Percentiles rank a stretch among this genome's conserved stretches.
These are phyloP conservation scores for Nigrospora sphaerica DNA, from an alignment of 2,329 filamentous ascomycete genomes.

Conservation along the genomic window DNA sequence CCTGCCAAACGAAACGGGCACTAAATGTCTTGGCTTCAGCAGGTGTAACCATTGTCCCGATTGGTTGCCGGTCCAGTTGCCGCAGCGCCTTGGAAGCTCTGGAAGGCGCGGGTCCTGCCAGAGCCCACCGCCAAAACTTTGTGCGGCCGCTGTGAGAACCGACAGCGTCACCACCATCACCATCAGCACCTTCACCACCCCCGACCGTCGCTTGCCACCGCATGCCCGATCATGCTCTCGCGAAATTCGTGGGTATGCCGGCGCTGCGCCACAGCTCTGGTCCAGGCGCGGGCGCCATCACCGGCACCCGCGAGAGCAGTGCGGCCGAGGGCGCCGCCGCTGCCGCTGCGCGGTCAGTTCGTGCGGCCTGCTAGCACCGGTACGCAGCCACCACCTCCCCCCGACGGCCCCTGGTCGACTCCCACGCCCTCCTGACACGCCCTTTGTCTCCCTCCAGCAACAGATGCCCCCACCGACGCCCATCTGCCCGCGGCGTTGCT, in stretches of 20 bases:
- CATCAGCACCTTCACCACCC: too few species aligned
- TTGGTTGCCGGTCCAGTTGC: too few species aligned
- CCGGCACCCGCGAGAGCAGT: slow-evolving; percentile 1
- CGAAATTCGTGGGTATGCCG: slow-evolving; percentile 40
- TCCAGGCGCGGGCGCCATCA: slow-evolving; percentile 12
- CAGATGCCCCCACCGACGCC: slow-evolving; percentile 16
- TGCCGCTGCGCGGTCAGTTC: slow-evolving; percentile 15
- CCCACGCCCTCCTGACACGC: neutral
- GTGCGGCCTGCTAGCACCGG: slow-evolving; percentile 38
- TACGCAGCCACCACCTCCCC: slow-evolving; percentile 13
- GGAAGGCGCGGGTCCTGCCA: too few species aligned
- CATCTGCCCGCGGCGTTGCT: slow-evolving; percentile 48
- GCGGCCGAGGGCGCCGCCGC: slow-evolving; percentile 23
- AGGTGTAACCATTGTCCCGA: too few species aligned
- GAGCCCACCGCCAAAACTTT: too few species aligned
- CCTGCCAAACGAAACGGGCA: too few species aligned
- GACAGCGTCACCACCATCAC: too few species aligned
- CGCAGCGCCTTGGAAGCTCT: too few species aligned
- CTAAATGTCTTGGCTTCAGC: too few species aligned
- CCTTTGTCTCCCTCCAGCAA: slow-evolving; percentile 6
- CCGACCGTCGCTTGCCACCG: too few species aligned
- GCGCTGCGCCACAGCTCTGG: slow-evolving; percentile 34
- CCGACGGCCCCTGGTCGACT: slow-evolving; percentile 2
- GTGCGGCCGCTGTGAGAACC: too few species aligned
- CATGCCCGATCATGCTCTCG: too few species aligned